Evolutionary conservation across 495 filamentous ascomycete genomes (phyloP).

Genomic region (Annulohypoxylon maeteangense): DNA sequence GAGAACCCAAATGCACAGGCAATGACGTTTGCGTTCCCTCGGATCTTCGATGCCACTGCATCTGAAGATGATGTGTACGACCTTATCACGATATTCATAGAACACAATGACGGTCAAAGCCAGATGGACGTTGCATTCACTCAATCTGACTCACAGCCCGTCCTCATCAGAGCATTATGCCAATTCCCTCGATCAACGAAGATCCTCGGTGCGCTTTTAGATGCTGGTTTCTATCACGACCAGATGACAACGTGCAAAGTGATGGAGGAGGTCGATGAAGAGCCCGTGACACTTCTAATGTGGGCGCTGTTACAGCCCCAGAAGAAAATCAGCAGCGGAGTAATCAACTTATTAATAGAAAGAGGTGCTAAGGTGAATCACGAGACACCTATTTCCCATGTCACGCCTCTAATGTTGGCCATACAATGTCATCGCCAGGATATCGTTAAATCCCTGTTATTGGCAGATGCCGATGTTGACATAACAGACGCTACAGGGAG

Average conservation of each 20-base stretch:
- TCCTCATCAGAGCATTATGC: constrained; percentile 55
- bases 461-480: constrained; percentile 59
- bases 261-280: constrained; percentile 51
- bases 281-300: constrained; percentile 56
- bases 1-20: constrained; percentile 52
- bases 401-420: constrained; percentile 61
- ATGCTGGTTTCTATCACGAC: constrained; percentile 61
- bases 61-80: constrained; percentile 51
- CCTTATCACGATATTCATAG: constrained; percentile 54
- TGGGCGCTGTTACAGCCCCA: constrained; percentile 61
- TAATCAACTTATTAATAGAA: constrained; percentile 56
- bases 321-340: constrained; percentile 57
- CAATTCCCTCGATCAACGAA: constrained; percentile 57
- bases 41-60: constrained; percentile 52
- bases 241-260: constrained; percentile 50
- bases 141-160: constrained; percentile 48
- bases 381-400: constrained; percentile 54
- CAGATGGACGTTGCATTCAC: constrained; percentile 55
- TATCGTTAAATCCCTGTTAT: constrained; percentile 54
- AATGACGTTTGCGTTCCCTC: constrained; percentile 56
- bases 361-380: constrained; percentile 60
- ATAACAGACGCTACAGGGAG: constrained; percentile 55
- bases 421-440: constrained; percentile 56
- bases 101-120: constrained; percentile 54
- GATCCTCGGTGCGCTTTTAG: constrained; percentile 54